These are phyloP conservation scores for Cubamyces sp. DNA, from an alignment of 768 basidiomycete genomes.

Conservation along the genomic window DNA sequence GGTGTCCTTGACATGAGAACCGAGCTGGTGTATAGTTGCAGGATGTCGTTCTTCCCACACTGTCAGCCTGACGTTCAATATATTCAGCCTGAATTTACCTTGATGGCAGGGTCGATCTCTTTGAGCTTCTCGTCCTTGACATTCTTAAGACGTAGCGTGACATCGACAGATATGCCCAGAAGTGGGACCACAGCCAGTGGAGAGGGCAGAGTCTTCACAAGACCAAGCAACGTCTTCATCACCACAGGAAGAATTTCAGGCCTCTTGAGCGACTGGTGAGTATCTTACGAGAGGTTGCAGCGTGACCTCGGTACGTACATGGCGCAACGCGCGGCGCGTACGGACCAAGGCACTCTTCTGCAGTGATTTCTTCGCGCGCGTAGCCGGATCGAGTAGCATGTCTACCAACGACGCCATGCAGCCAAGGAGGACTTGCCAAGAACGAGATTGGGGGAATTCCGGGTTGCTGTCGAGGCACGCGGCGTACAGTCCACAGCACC, in stretches of 20 bases:
- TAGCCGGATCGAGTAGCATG: conserved; percentile 54
- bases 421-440: conserved; percentile 57
- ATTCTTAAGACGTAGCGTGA: conserved; percentile 68
- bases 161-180: conserved; percentile 71
- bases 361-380: conserved; percentile 58
- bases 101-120: conserved; percentile 49
- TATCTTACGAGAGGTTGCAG: neutral
- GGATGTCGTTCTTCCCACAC: conserved; percentile 52
- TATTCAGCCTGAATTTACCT: conserved; percentile 39
- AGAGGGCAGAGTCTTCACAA: conserved; percentile 52
- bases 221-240: conserved; percentile 56
- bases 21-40: conserved; percentile 59
- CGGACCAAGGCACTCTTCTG: conserved; percentile 63
- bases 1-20: conserved; percentile 71
- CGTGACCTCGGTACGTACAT: conserved; percentile 42
- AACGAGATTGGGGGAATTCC: conserved; percentile 48
- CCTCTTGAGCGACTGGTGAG: conserved; percentile 28
- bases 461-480: conserved; percentile 50
- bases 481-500: conserved; percentile 68
- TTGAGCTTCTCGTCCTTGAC: conserved; percentile 47
- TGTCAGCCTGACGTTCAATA: neutral
- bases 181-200: conserved; percentile 51
- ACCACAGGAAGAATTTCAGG: conserved; percentile 51
- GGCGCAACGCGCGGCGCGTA: conserved; percentile 68
- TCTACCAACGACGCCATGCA: conserved; percentile 66